Evolutionary conservation across 2,329 filamentous ascomycete species (phyloP).

Genomic region (Colletotrichum sp.): DNA sequence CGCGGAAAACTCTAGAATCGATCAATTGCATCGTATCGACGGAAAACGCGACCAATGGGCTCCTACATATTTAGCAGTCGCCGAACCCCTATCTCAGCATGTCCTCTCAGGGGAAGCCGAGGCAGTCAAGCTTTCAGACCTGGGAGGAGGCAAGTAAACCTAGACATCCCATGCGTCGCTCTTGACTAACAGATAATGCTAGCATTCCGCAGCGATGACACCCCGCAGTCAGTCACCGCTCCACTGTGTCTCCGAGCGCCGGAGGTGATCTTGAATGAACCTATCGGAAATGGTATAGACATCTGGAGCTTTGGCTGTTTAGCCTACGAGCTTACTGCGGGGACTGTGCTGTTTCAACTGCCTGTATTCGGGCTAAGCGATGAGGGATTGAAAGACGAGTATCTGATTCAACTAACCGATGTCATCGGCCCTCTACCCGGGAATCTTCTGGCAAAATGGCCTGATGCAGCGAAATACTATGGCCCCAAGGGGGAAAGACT

Average conservation of each 20-base stretch:
- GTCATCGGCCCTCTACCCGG: constrained; percentile 22
- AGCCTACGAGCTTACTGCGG: constrained; percentile 22
- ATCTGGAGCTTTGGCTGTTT: constrained; percentile 28
- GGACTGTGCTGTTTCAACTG: constrained; percentile 9
- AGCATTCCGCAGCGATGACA: background rate
- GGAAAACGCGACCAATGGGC: constrained; percentile 3
- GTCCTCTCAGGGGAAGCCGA: background rate
- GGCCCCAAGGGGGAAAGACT: background rate
- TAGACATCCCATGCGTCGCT: background rate
- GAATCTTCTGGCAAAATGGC: constrained; percentile 17
- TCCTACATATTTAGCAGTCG: background rate
- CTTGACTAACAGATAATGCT: fast-evolving
- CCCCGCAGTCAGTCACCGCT: background rate
- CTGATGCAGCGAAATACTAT: constrained; percentile 12
- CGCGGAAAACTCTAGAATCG: background rate
- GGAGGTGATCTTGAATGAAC: background rate
- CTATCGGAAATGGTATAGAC: constrained; percentile 13
- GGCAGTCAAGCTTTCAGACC: background rate
- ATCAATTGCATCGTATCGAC: background rate
- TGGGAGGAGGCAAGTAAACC: background rate
- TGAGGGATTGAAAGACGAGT: constrained; percentile 10
- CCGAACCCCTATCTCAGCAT: background rate
- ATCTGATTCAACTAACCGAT: constrained; percentile 22
- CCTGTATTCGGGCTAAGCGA: background rate
- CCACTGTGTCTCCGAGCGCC: background rate